Conservation (phyloP, 331 rosid genomes). For the Prunus yedoensis region DNA sequence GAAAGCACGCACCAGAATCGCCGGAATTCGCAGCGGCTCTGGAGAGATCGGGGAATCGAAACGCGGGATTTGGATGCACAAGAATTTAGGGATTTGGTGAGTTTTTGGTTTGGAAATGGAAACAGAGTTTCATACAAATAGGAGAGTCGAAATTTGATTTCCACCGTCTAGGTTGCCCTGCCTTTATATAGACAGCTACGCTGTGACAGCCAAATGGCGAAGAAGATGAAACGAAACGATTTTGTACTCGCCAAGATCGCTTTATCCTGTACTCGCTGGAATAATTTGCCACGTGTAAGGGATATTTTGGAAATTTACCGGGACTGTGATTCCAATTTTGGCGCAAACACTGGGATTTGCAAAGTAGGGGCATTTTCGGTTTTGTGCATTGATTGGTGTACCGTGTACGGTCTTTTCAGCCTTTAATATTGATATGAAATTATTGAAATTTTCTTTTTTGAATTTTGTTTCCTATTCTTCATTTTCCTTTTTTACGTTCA, state of each 20-base stretch:
- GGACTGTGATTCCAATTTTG: background rate
- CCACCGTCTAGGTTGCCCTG: background rate
- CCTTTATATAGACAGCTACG: conserved; percentile 1
- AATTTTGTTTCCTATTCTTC: background rate
- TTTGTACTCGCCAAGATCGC: background rate
- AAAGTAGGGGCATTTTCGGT: background rate
- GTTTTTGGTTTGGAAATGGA: background rate
- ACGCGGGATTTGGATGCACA: background rate
- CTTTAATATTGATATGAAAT: background rate
- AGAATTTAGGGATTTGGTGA: conserved; percentile 5
- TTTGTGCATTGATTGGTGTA: background rate
- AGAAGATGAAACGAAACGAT: background rate
- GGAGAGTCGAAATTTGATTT: background rate
- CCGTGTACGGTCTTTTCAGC: background rate
- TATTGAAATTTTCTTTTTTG: background rate
- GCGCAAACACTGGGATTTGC: background rate
- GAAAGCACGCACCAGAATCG: background rate
- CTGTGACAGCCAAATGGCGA: background rate
- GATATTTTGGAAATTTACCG: background rate
- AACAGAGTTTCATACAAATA: too few relatives aligned
- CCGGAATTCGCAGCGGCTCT: background rate
- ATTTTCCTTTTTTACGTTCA: background rate
- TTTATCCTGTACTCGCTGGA: background rate
- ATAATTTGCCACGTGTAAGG: background rate
- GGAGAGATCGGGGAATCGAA: background rate